These are phyloP conservation scores for Leccinum fuscescens DNA, from an alignment of 1,284 basidiomycete genomes.

Conservation along the genomic window DNA sequence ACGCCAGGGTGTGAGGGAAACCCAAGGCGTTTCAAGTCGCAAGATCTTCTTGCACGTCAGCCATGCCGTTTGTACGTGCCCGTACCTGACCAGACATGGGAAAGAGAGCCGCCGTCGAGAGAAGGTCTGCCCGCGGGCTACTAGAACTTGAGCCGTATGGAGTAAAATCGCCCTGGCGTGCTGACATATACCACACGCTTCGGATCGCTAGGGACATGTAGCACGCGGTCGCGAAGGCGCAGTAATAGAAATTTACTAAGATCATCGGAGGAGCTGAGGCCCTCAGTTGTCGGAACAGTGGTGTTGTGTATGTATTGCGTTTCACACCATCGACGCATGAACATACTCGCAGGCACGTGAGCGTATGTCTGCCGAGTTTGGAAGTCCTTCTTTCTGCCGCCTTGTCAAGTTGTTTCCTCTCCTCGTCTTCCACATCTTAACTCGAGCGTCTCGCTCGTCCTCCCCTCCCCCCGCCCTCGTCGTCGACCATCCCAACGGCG, in stretches of 20 bases:
- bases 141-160: not conserved
- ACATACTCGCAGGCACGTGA: slow-evolving; percentile 20
- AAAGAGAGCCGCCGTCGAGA: not conserved
- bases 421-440: slow-evolving; percentile 18
- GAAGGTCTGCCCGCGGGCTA: not conserved
- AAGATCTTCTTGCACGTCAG: not conserved
- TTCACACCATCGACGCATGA: not conserved
- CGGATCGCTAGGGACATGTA: not conserved
- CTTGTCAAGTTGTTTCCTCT: slow-evolving; percentile 17
- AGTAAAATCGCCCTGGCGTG: not conserved
- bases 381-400: slow-evolving; percentile 22
- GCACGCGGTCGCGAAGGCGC: slow-evolving; percentile 4
- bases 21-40: slow-evolving; percentile 18
- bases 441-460: slow-evolving; percentile 19
- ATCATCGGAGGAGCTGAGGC: not conserved
- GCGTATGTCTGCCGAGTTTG: slow-evolving; percentile 20
- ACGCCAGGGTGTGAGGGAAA: not conserved
- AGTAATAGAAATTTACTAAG: not conserved
- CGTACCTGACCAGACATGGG: slow-evolving; percentile 3
- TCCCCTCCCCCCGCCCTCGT: slow-evolving; percentile 1
- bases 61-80: not conserved
- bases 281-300: slow-evolving; percentile 1
- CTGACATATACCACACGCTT: not conserved
- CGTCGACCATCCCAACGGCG: slow-evolving; percentile 5
- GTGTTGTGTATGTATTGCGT: not conserved